These are phyloP conservation scores for Colletotrichum higginsianum DNA, from an alignment of 2,329 filamentous ascomycete genomes.

Conservation along the genomic window DNA sequence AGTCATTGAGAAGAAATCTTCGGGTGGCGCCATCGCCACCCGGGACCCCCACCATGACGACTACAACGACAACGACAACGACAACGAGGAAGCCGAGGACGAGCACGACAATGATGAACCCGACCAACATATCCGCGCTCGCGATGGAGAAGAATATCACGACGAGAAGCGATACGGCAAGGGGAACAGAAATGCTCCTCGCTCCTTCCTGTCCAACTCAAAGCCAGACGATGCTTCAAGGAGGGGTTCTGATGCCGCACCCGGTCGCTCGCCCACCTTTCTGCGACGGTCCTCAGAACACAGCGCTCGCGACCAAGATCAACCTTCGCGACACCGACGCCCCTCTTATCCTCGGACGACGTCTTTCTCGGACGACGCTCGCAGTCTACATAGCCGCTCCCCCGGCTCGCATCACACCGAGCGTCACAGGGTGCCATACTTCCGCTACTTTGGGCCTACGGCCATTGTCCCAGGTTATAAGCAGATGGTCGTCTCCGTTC, in stretches of 20 bases:
- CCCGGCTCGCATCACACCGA: constrained; percentile 65
- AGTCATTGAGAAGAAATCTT: constrained; percentile 60
- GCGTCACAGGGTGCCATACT: constrained; percentile 84
- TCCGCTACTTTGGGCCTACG: constrained; percentile 91
- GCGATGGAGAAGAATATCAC: constrained; percentile 56
- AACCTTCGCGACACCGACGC: constrained; percentile 42
- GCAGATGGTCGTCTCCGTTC: constrained; percentile 88
- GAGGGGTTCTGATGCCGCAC: constrained; percentile 22
- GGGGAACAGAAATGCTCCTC: constrained; percentile 39
- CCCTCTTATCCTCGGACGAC: constrained; percentile 50
- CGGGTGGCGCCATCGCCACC: constrained; percentile 28
- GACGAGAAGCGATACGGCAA: constrained; percentile 50
- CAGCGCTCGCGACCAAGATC: constrained; percentile 33
- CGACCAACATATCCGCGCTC: constrained; percentile 53
- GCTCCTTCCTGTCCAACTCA: constrained; percentile 3
- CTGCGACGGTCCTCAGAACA: constrained; percentile 35
- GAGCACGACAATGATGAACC: constrained; percentile 48
- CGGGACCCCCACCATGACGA: constrained; percentile 45
- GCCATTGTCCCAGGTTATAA: constrained; percentile 94
- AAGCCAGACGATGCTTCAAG: background rate
- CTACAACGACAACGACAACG: constrained; percentile 49
- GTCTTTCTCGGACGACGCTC: constrained; percentile 59
- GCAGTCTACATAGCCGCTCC: constrained; percentile 58
- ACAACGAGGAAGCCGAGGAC: constrained; percentile 54
- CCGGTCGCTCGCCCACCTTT: constrained; percentile 29